Base-by-base conservation (phyloP, 257 asterid species). In the Solanum appendiculatum region DNA sequence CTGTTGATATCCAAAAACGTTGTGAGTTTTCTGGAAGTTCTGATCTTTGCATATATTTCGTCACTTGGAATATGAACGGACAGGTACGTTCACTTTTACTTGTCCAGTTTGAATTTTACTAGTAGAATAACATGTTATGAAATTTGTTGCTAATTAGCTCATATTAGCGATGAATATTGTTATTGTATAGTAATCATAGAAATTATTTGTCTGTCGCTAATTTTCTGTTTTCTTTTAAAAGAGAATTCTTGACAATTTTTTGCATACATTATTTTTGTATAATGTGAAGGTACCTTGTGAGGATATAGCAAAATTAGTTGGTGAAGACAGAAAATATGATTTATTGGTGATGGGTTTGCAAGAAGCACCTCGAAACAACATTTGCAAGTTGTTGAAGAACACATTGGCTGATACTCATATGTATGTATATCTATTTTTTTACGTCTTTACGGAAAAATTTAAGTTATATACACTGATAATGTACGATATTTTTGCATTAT, bases 41-140 rank as follows among this genome's bases (percentile, higher is more conserved):
- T 25, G 93, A 93, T 88, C 86, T 91, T 86, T 93, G 96, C 88
- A 89, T 94, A 58, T 93, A 93, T 89, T 88, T 93, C 23, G 90
- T 94, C 82, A 94, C 98, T 60, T 94, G 97, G 96, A 94, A 94
- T 85, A 93, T 92, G 98, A 93, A 93, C 46, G 97, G 98, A 7
- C 88, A 91, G 94, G 98, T 93, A n/a, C 72, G 72, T 64, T 5
- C 5, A 64, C 0, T 64, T 64, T 64, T 64, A 64, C 8, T 64
- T 64, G 9, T 64, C 0, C 20, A 64, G 5, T 64, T 25, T 25
- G 5, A 25, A 64, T 11, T 63, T 63, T n/a, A n/a, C n/a, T n/a
- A n/a, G n/a, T n/a, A n/a, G n/a, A n/a, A n/a, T n/a, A n/a, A n/a
- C 20, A 13, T 44, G 9, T 2, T 54, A 54, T 6, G 10, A 54